phyloP scores from a whole-genome alignment of 1,284 basidiomycete species.

The Apiotrichum veenhuisii region DNA sequence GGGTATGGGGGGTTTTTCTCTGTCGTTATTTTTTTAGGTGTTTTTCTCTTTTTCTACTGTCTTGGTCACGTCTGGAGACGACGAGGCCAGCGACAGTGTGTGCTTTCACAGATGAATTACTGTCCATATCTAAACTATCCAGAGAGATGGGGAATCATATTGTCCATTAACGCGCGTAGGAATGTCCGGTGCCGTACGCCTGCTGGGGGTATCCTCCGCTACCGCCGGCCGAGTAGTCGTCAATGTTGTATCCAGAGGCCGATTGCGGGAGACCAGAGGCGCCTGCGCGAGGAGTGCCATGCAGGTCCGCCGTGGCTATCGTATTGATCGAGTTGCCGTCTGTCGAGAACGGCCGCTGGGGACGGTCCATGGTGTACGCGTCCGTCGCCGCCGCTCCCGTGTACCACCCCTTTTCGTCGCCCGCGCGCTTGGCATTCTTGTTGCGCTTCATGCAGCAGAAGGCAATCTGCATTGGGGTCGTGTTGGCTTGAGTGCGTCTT shows the following conservation, averaged over 20 bases:
- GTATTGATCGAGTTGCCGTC: slow-evolving; percentile 29
- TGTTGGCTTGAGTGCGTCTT: neutral
- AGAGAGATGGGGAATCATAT: no score
- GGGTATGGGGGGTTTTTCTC: no score
- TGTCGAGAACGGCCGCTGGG: slow-evolving; percentile 24
- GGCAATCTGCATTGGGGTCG: neutral
- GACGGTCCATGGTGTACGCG: slow-evolving; percentile 26
- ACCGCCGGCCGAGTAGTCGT: slow-evolving; percentile 19
- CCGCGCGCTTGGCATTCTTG: slow-evolving; percentile 25
- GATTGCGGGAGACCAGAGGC: neutral
- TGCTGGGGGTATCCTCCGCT: neutral
- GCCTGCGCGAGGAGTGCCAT: slow-evolving; percentile 15
- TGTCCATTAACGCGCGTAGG: no score
- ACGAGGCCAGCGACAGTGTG: no score
- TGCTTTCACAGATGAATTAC: no score
- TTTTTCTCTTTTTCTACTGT: no score
- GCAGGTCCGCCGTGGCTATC: slow-evolving; percentile 44
- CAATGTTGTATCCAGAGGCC: slow-evolving; percentile 14
- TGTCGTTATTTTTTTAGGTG: no score
- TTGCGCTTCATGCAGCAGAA: slow-evolving; percentile 28
- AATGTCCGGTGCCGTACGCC: neutral
- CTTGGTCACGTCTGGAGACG: no score
- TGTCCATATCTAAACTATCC: no score
- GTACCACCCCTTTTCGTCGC: slow-evolving; percentile 32
- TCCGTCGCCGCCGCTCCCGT: slow-evolving; percentile 8